Evolutionary conservation across 23 red algal species (phyloP), one percentile per base, ranked within the genome.

Genomic region (Gracilaria gracilis): DNA sequence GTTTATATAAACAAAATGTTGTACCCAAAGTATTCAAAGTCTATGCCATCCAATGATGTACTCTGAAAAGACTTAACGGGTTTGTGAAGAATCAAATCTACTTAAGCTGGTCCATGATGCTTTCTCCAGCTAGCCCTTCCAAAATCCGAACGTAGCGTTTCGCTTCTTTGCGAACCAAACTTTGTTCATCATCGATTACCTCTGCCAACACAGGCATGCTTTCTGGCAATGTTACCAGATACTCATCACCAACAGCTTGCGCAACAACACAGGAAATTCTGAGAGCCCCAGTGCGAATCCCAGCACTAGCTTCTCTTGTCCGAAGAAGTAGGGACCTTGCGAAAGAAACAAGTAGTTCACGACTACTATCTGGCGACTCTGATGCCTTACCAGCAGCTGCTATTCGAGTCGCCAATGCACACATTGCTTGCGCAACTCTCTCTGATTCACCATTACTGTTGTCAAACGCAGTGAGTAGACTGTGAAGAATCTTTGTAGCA

Each of bases 171-270:
- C 48, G 77, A 14, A 92, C 88, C n/a, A 27, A 33, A 17, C n/a
- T 75, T 12, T 92, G 54, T 59, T 92, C 88, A 75, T 92, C 88
- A 77, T 92, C 88, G 19, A 92, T 69, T 27, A 92, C 76, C n/a
- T 92, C 88, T 15, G 88, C 76, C 17, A 92, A 57, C 3, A 92
- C 65, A 40, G 77, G 75, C 88, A 92, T 92, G 40, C 51, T 75
- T 35, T 92, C 88, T 28, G 88, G 88, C 29, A 92, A 61, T 67
- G 75, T 73, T 23, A 92, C 88, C n/a, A 92, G 15, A 74, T 72
- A 69, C 17, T 92, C 88, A 61, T 92, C 88, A 7, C 88, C 88
- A 34, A 83, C 78, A 36, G 75, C 78, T 67, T 64, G 51, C 9
- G 79, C 88, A 58, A 83, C 37, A 49, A 15, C 58, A 23, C 49